These are phyloP conservation scores for Coniochaeta sp. DNA, from an alignment of 2,329 filamentous ascomycete species.

Conservation along the genomic window DNA sequence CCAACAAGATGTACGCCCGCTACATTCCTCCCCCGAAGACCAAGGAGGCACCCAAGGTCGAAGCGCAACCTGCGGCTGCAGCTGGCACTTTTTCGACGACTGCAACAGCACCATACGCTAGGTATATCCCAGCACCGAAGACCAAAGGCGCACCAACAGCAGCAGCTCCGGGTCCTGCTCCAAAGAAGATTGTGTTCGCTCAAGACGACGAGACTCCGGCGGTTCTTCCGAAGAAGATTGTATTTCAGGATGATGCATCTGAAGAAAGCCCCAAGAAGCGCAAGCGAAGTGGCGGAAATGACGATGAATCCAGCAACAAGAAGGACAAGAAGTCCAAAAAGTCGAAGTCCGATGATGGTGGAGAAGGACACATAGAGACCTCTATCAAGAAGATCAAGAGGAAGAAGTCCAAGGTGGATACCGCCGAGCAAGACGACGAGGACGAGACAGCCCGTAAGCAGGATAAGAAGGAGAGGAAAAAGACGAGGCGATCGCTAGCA, in stretches of 20 bases:
- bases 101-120: neutral
- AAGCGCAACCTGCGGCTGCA: neutral
- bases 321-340: conserved; percentile 2
- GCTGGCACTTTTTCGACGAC: neutral
- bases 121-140: conserved; percentile 1
- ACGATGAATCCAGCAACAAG: neutral
- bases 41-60: conserved; percentile 6
- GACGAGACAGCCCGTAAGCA: conserved; percentile 9
- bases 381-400: neutral
- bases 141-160: neutral
- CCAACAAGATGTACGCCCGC: conserved; percentile 31
- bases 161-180: neutral
- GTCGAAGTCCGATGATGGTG: neutral
- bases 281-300: neutral
- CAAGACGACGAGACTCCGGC: conserved; percentile 3
- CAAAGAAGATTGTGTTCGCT: conserved; percentile 3
- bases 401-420: neutral
- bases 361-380: neutral
- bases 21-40: conserved; percentile 29
- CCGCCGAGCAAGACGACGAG: neutral
- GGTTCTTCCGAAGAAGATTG: conserved; percentile 1
- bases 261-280: conserved; percentile 1
- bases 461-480: conserved; percentile 9
- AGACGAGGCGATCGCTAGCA: neutral
- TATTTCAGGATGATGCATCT: neutral